Evolutionary conservation across 2,329 filamentous ascomycete species (phyloP), one percentile per base, ranked within the genome.

Genomic region (Herpotrichia juniperi): DNA sequence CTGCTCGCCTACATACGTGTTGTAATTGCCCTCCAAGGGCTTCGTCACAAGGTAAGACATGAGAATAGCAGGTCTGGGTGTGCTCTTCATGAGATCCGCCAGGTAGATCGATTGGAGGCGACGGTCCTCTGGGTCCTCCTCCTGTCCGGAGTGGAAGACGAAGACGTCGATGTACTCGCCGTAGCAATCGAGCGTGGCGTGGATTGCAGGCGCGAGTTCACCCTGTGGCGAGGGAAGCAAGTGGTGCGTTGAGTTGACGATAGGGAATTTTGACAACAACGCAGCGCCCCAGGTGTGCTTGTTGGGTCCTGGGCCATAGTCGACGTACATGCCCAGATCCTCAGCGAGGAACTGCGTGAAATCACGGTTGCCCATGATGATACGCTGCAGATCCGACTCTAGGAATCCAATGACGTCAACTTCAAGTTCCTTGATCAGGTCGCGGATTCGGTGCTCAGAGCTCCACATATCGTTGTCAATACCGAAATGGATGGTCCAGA

Each of bases 381-480:
- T 96, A 62, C 93, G 90, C 77, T 99, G 94, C 30, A 91, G 83
- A 71, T 99, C 94, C 0, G 89, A 90, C 75, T 99, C 94, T 0
- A 99, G 83, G 17, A 99, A 83, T n/a, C 94, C 94, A 42, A 99
- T 84, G 4, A 99, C 91, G 68, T 99, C 94, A n/a, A 99, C 79
- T 75, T 99, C 94, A n/a, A 96, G 79, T 67, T 97, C 94, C 68
- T 91, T 87, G 75, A 96, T 88, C 12, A 96, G 81, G 78, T 97
- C 88, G 52, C 91, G 89, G 86, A 96, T 96, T 57, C 94, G 92
- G 64, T 90, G 86, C 75, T 99, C 94, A 0, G 93, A 96, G 9
- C 91, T 93, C 91, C 92, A 97, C 93, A 97, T 97, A 73, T 97
- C 90, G 65, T 99, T 97, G 77, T 99, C 94, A 17, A 99, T 85